phyloP scores from a whole-genome alignment of 805 yeast genomes.

The Kodamaea laetipori region DNA sequence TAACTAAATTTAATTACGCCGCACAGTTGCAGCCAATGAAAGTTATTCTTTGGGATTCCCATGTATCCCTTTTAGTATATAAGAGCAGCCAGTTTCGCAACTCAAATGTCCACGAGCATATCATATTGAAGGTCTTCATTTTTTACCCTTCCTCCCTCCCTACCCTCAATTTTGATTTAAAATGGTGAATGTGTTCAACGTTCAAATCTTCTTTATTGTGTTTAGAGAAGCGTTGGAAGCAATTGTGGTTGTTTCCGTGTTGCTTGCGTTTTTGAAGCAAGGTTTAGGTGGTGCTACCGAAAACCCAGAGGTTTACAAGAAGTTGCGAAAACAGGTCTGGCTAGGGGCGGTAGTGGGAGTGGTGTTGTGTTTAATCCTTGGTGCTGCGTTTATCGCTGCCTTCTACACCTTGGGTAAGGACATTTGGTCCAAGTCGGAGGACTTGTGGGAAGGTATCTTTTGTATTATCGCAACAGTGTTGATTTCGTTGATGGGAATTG shows the following conservation, averaged over 20 bases:
- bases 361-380: constrained; percentile 23
- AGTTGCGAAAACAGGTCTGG: constrained; percentile 25
- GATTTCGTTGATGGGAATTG: constrained; percentile 30
- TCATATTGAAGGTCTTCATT: constrained; percentile 3
- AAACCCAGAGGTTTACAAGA: constrained; percentile 24
- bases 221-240: constrained; percentile 32
- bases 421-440: constrained; percentile 27
- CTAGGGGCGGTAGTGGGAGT: constrained; percentile 25
- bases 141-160: background rate
- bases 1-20: no score
- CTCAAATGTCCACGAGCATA: no score
- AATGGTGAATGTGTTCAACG: constrained; percentile 30
- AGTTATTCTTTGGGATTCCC: background rate
- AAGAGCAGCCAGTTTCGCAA: no score
- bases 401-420: constrained; percentile 25
- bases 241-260: constrained; percentile 29
- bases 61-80: background rate
- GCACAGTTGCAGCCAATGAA: background rate
- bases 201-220: constrained; percentile 28
- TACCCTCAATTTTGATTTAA: background rate
- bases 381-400: constrained; percentile 27
- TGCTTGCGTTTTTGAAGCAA: constrained; percentile 30
- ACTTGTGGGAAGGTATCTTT: constrained; percentile 30
- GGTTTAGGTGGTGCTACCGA: constrained; percentile 26
- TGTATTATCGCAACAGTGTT: constrained; percentile 27